phyloP scores from a whole-genome alignment of 2,329 filamentous ascomycete species.

The Fusarium foetens region DNA sequence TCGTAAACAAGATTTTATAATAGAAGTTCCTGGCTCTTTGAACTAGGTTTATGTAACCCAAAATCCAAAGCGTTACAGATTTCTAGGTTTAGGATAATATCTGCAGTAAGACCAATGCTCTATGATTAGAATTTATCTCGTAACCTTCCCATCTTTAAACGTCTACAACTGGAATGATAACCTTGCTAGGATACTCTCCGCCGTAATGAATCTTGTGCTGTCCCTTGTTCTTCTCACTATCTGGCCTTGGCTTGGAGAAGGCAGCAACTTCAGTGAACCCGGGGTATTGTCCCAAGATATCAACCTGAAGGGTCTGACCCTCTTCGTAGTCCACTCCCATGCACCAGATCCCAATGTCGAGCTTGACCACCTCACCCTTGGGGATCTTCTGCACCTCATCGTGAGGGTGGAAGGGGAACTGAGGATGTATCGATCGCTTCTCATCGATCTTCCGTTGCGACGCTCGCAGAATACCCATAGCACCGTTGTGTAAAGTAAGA shows the following conservation, averaged over 20 bases:
- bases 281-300: conserved; percentile 17
- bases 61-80: neutral
- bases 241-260: conserved; percentile 13
- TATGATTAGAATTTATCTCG: neutral
- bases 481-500: conserved; percentile 15
- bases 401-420: conserved; percentile 19
- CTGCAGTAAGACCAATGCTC: neutral
- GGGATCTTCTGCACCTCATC: conserved; percentile 11
- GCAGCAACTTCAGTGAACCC: conserved; percentile 13
- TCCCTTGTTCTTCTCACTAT: conserved; percentile 18
- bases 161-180: conserved; percentile 34
- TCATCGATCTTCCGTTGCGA: conserved; percentile 18
- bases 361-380: conserved; percentile 20
- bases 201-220: conserved; percentile 32
- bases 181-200: conserved; percentile 25
- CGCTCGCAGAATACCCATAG: conserved; percentile 9
- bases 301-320: neutral
- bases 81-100: neutral
- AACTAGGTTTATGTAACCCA: fast-evolving
- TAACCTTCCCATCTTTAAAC: neutral
- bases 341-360: conserved; percentile 19
- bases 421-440: conserved; percentile 1
- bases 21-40: neutral
- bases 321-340: conserved; percentile 21
- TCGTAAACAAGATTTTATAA: too few species aligned